Evolutionary conservation across 345 rosid species (phyloP).

Genomic region (Linum trigynum): DNA sequence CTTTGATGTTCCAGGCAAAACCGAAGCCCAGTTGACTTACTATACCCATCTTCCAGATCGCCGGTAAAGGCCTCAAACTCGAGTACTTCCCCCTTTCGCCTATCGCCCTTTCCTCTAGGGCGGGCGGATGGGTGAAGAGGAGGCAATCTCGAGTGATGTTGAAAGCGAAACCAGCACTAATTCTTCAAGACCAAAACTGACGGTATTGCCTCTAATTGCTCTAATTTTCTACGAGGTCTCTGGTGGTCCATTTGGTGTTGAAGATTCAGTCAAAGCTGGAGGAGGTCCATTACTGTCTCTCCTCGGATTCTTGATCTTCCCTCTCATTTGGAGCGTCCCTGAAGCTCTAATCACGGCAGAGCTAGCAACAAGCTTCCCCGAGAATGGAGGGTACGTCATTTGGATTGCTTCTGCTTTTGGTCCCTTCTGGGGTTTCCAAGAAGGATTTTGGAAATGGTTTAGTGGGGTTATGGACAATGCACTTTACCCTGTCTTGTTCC

Average conservation of each 20-base stretch:
- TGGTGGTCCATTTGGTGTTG: conserved; percentile 95
- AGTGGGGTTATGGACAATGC: conserved; percentile 98
- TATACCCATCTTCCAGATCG: neutral
- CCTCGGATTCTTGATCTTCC: conserved; percentile 75
- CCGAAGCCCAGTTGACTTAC: neutral
- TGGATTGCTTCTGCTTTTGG: conserved; percentile 95
- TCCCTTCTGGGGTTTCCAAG: conserved; percentile 90
- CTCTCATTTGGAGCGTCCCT: conserved; percentile 82
- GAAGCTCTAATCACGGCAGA: conserved; percentile 92
- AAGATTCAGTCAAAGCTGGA: conserved; percentile 76
- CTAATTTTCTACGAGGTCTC: conserved; percentile 90
- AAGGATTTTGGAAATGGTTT: conserved; percentile 96
- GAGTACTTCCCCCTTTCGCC: neutral
- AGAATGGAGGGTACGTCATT: conserved; percentile 82
- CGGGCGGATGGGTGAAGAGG: conserved; percentile 66
- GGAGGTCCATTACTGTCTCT: conserved; percentile 84
- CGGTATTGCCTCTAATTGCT: conserved; percentile 68
- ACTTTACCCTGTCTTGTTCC: conserved; percentile 73
- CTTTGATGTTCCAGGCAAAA: too few relatives aligned
- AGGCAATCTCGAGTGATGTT: conserved; percentile 29
- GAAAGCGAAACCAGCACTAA: conserved; percentile 22
- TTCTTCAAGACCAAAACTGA: conserved; percentile 50
- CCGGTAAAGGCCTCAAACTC: neutral
- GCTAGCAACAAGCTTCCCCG: conserved; percentile 85
- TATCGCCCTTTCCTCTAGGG: neutral